A percentile compares a stretch with the other conserved stretches of the same genome.
These are phyloP conservation scores for Entrophospora sp. DNA, from an alignment of 192 early-diverging fungal species.

Conservation along the genomic window DNA sequence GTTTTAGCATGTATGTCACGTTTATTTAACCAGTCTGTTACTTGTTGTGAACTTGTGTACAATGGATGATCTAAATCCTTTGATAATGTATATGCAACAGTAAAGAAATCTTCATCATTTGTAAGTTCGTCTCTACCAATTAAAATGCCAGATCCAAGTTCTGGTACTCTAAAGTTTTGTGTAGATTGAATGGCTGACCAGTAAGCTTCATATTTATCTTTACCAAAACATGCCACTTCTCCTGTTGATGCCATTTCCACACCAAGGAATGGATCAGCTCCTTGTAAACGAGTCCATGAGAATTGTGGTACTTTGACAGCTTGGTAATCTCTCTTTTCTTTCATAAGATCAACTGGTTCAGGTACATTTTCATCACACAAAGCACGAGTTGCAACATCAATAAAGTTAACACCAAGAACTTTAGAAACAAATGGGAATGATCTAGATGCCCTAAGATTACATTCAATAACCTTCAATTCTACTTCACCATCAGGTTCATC, in stretches of 20 bases:
- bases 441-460: slow-evolving; percentile 93
- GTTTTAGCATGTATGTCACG: slow-evolving; percentile 38
- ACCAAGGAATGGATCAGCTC: slow-evolving; percentile 95
- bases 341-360: slow-evolving; percentile 66
- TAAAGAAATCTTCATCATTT: slow-evolving; percentile 54
- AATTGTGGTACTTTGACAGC: slow-evolving; percentile 98
- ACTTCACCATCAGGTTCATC: slow-evolving; percentile 50
- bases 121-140: slow-evolving; percentile 66
- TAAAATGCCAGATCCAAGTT: slow-evolving; percentile 54
- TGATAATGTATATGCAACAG: slow-evolving; percentile 60
- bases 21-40: slow-evolving; percentile 38
- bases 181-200: slow-evolving; percentile 91
- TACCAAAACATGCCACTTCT: slow-evolving; percentile 97
- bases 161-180: slow-evolving; percentile 85
- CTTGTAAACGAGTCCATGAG: slow-evolving; percentile 87
- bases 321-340: slow-evolving; percentile 70
- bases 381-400: slow-evolving; percentile 94
- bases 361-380: slow-evolving; percentile 79
- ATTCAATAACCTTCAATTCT: slow-evolving; percentile 99
- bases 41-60: slow-evolving; percentile 54
- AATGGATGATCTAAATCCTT: slow-evolving; percentile 57
- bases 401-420: slow-evolving; percentile 87
- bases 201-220: slow-evolving; percentile 97
- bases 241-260: slow-evolving; percentile 99
- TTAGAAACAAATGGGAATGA: slow-evolving; percentile 99